Evolutionary conservation across 2,329 filamentous ascomycete genomes (phyloP), one percentile per base, ranked within the genome.

Genomic region (Curvularia hawaiiensis): DNA sequence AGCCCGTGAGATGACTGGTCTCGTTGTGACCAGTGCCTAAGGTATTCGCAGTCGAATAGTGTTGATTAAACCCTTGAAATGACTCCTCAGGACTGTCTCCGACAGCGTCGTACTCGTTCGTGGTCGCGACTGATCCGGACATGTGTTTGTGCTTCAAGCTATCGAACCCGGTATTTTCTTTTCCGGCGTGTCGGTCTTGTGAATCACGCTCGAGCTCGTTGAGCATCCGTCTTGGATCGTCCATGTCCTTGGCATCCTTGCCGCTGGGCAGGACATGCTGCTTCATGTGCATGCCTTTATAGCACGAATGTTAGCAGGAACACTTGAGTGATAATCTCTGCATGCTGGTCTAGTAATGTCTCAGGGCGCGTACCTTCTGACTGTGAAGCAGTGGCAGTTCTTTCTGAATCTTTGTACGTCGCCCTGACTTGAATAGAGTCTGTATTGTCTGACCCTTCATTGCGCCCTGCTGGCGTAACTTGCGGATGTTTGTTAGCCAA

Each of bases 61-160:
- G 35, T 49, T 14, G 33, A 24, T 58, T 31, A 16, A 59, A 31
- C 14, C 59, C 60, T 10, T 47, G 52, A 16, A 64, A 56, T 58
- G 61, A 52, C 24, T 40, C 44, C 48, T 50, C 47, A 5, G 48
- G 33, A 24, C 55, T 18, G 7, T 52, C 31, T 20, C 43, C 20
- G 40, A 26, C 20, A 26, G 40, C 6, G 20, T 16, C 11, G 8
- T 14, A 3, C 9, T 12, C 5, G 22, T 16, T 24, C 6, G 2
- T 26, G 11, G 22, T 18, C 5, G n/a, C 2, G 7, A 18, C 16
- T 9, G 8, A 38, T n/a, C 16, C 8, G 35, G 16, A 3, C 35
- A 38, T 38, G 35, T 38, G 16, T n/a, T 6, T 16, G 18, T 3
- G 35, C 35, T 38, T 18, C 35, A 16, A 16, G 9, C 18, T 9